Base-by-base conservation (phyloP, 352 stramenopile species). In the Pythium coloratum region DNA sequence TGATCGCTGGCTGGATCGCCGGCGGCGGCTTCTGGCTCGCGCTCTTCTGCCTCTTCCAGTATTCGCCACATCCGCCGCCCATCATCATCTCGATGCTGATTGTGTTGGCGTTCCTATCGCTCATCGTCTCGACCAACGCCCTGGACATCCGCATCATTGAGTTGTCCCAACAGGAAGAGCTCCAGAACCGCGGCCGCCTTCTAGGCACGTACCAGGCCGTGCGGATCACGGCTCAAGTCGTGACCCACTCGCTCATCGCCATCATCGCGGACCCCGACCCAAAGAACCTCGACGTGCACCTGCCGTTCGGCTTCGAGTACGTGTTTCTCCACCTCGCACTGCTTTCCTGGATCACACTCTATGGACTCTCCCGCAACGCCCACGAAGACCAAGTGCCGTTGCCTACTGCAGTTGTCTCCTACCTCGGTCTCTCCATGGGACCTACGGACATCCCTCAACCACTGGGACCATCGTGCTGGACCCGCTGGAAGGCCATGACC, bases 1-100 rank as follows among this genome's bases (percentile, higher is more conserved):
- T 95, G 63, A 54, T 89, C 20, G 30, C 84, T 16, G 89, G 85
- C 38, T 89, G 76, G 76, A 50, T 55, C 16, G 18, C 71, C 40
- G 26, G 70, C 8, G 59, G 53, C 18, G 13, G 60, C 32, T 59
- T 76, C 20, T 84, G 72, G 72, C 42, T 72, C 18, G 50, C 42
- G 59, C 61, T 82, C 6, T 80, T 79, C 18, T 28, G 65, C 28
- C 36, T 76, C 38, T 72, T 72, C 51, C 60, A 71, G 62, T 75
- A 53, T 42, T 56, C 59, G 2, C 14, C 49, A 0, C 0, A 18
- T 10, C 64, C 76, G 20, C 71, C 76, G 2, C 28, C 50, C 1
- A 20, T 28, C 8, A 58, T 49, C 26, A 70, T 62, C 20, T 40
- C 66, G 26, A 28, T 47, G 49, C 49, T 73, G 36, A 38, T 77